Conservation (phyloP, 2,329 filamentous ascomycete genomes). For the Chaetomiaceae sp. region DNA sequence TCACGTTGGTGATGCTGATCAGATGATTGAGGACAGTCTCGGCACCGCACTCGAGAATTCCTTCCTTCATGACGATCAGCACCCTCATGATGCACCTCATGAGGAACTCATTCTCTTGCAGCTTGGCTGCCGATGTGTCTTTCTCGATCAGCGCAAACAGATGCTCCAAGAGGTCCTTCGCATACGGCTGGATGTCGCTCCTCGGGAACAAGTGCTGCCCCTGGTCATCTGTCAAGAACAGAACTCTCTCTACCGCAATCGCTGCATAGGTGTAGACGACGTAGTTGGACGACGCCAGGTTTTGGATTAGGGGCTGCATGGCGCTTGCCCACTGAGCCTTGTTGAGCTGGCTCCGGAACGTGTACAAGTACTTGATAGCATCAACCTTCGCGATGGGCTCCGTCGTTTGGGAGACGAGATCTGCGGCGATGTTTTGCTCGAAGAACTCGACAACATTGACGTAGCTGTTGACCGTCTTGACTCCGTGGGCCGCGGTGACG, state of each 20-base stretch:
- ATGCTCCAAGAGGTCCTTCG: slow-evolving; percentile 82
- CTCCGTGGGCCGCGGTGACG: slow-evolving; percentile 81
- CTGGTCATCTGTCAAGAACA: slow-evolving; percentile 74
- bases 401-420: slow-evolving; percentile 67
- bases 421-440: slow-evolving; percentile 84
- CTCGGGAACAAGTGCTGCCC: slow-evolving; percentile 76
- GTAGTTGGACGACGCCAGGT: slow-evolving; percentile 84
- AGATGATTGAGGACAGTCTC: slow-evolving; percentile 80
- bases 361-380: slow-evolving; percentile 96
- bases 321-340: slow-evolving; percentile 88
- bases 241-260: slow-evolving; percentile 89
- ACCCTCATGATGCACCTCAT: slow-evolving; percentile 99
- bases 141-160: slow-evolving; percentile 88
- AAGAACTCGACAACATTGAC: slow-evolving; percentile 95
- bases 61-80: slow-evolving; percentile 86
- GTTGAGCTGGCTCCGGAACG: slow-evolving; percentile 90
- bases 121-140: slow-evolving; percentile 78
- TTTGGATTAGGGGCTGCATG: slow-evolving; percentile 84
- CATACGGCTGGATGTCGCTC: slow-evolving; percentile 71
- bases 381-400: slow-evolving; percentile 92
- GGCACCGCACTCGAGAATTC: slow-evolving; percentile 60
- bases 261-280: slow-evolving; percentile 97
- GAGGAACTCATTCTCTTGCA: slow-evolving; percentile 97
- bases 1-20: slow-evolving; percentile 84
- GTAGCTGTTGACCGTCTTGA: slow-evolving; percentile 81